Evolutionary conservation across 2,329 filamentous ascomycete genomes (phyloP).

Genomic region (Ascomycota sp.): DNA sequence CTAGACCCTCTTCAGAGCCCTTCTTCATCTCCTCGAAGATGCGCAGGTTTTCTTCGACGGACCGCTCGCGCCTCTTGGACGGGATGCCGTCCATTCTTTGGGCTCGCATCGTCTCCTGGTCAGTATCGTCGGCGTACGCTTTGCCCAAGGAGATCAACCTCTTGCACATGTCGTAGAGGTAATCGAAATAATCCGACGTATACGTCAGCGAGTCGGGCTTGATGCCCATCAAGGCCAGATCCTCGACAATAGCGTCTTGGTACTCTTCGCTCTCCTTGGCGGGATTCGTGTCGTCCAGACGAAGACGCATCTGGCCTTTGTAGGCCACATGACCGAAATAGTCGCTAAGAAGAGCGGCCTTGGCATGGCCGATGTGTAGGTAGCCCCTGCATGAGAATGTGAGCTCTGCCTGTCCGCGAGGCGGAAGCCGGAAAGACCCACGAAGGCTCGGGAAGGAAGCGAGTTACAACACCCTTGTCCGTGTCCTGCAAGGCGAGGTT

Average conservation of each 20-base stretch:
- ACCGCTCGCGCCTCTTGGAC: conserved; percentile 59
- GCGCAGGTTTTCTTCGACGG: conserved; percentile 64
- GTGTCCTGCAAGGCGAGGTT: conserved; percentile 72
- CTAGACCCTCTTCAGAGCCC: conserved; percentile 55
- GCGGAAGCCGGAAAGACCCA: conserved; percentile 18
- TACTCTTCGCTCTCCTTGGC: conserved; percentile 95
- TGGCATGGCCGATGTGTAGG: conserved; percentile 88
- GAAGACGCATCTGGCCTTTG: conserved; percentile 73
- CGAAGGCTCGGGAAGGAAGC: conserved; percentile 89
- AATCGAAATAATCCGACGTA: conserved; percentile 89
- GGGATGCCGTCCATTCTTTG: conserved; percentile 71
- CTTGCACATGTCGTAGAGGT: conserved; percentile 71
- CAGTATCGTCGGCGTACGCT: conserved; percentile 88
- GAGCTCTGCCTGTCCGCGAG: background rate
- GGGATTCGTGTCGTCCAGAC: conserved; percentile 95
- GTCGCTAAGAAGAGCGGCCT: conserved; percentile 82
- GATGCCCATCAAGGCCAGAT: conserved; percentile 79
- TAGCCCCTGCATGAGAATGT: conserved; percentile 36
- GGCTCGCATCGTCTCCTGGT: conserved; percentile 69
- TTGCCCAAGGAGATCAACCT: conserved; percentile 70
- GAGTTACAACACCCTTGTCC: conserved; percentile 73
- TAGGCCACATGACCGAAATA: conserved; percentile 93
- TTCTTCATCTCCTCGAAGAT: conserved; percentile 89
- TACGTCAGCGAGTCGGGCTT: conserved; percentile 72
- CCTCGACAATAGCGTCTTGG: conserved; percentile 82